A percentile compares a stretch with the other conserved stretches of the same genome.
Conservation (phyloP, 2,329 filamentous ascomycete genomes). For the Fusarium odoratissimum region DNA sequence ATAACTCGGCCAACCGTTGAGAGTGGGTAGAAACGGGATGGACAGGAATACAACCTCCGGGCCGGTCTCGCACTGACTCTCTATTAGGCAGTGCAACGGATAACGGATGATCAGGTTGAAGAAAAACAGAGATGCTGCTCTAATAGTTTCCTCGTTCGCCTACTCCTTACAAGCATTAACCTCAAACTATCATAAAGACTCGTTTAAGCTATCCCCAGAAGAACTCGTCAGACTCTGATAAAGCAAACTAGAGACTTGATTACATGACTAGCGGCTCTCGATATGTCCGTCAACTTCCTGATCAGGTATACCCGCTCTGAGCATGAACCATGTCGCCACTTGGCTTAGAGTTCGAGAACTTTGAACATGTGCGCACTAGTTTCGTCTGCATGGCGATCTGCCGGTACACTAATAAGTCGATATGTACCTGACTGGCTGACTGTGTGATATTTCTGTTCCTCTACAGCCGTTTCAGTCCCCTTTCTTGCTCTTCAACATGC, state of each 20-base stretch:
- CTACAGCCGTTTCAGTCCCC: not conserved
- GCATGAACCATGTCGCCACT: constrained; percentile 29
- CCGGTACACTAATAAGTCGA: constrained; percentile 17
- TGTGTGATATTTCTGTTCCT: constrained; percentile 19
- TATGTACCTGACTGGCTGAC: constrained; percentile 1
- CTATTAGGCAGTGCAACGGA: not conserved
- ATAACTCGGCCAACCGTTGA: not conserved
- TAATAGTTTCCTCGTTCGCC: constrained; percentile 6
- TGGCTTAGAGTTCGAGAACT: constrained; percentile 21
- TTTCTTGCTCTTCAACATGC: not conserved
- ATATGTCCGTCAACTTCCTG: constrained; percentile 31
- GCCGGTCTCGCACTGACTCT: constrained; percentile 17
- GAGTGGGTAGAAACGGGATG: constrained; percentile 9
- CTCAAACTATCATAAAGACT: not conserved
- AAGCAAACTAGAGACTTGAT: constrained; percentile 19
- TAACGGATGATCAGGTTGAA: not conserved
- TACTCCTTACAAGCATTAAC: constrained; percentile 20
- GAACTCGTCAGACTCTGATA: constrained; percentile 12
- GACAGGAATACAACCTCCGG: constrained; percentile 2
- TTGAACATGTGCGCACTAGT: constrained; percentile 15
- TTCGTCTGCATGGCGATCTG: constrained; percentile 29
- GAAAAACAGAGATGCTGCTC: constrained; percentile 2
- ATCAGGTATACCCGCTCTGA: constrained; percentile 28
- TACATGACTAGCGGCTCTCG: constrained; percentile 29
- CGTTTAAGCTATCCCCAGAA: constrained; percentile 24